phyloP scores from a whole-genome alignment of 345 rosid species.

The Rubroshorea leprosula region DNA sequence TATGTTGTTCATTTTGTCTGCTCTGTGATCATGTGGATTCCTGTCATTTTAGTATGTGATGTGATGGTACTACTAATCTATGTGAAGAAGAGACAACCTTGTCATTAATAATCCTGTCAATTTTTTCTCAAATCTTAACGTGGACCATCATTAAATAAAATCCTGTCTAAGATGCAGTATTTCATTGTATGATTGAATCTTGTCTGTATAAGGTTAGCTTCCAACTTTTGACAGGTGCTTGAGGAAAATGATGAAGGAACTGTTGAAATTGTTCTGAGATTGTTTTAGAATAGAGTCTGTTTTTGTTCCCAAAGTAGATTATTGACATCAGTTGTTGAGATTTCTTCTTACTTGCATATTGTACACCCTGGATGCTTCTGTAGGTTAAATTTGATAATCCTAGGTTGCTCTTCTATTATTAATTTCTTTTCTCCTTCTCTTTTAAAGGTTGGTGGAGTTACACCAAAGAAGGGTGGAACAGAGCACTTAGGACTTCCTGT shows the following conservation, averaged over 20 bases:
- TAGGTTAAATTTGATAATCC: background rate
- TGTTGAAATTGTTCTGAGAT: background rate
- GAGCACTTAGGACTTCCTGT: conserved; percentile 96
- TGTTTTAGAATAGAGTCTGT: no score
- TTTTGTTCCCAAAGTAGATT: no score
- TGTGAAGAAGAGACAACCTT: no score
- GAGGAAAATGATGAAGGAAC: background rate
- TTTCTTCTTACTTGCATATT: background rate
- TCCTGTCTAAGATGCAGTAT: background rate
- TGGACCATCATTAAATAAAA: no score
- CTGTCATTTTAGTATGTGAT: background rate
- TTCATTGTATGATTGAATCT: background rate
- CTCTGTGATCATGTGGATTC: background rate
- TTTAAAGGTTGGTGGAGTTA: conserved; percentile 86
- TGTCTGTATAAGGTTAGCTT: background rate
- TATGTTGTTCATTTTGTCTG: background rate
- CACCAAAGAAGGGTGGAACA: conserved; percentile 97
- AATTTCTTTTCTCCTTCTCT: background rate
- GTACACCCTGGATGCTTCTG: background rate
- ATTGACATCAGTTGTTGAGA: background rate
- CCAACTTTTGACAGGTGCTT: background rate
- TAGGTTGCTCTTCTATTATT: background rate
- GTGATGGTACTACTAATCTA: no score
- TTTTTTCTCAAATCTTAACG: no score
- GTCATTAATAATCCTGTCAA: no score